Base-by-base conservation (phyloP, 2,329 filamentous ascomycete genomes). In the Verticillium nubilum region DNA sequence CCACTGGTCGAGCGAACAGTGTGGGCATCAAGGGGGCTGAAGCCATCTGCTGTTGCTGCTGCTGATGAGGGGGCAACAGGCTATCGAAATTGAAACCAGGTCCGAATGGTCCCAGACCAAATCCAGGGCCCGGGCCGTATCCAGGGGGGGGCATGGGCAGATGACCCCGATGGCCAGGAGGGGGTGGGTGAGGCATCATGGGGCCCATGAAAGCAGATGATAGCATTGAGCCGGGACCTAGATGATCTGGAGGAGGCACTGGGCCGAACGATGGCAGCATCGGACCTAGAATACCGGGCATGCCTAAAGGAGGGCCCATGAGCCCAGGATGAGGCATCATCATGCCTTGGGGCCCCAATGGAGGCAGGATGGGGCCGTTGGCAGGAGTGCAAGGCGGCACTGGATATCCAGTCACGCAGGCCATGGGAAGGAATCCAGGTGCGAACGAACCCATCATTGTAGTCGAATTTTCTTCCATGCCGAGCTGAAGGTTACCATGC, bases 1-100 rank as follows among this genome's bases (percentile, higher is more conserved):
- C 70, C 42, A 72, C 73, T 12, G 68, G 69, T 5, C 27, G 17
- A 2, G 26, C 52, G 15, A 19, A 28, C 52, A 17, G 13, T 28
- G 25, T 13, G 19, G 52, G 26, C n/a, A 50, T 25, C n/a, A 19
- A 4, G 15, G 26, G 26, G 13, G 25, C 27, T 13, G 25, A 9
- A 19, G 52, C 4, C 52, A 19, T 27, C 26, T n/a, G 26, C 27
- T 27, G 52, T 12, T n/a, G 26, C 17, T 27, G 52, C 25, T 28
- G 12, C 12, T 17, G 27, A 15, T 5, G 52, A 19, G 52, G 52
- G 25, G 52, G 52, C 4, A 53, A 13, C 7, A 28, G 27, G 52
- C 26, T 29, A n/a, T 53, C 52, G 15, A n/a, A 29, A n/a, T 29
- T 53, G 25, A 28, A 53, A 7, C 52, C 25, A 9, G 52, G 54